A percentile compares a stretch with the other conserved stretches of the same genome.
phyloP scores from a whole-genome alignment of 2,329 filamentous ascomycete species.

The Coniochaeta sp. region DNA sequence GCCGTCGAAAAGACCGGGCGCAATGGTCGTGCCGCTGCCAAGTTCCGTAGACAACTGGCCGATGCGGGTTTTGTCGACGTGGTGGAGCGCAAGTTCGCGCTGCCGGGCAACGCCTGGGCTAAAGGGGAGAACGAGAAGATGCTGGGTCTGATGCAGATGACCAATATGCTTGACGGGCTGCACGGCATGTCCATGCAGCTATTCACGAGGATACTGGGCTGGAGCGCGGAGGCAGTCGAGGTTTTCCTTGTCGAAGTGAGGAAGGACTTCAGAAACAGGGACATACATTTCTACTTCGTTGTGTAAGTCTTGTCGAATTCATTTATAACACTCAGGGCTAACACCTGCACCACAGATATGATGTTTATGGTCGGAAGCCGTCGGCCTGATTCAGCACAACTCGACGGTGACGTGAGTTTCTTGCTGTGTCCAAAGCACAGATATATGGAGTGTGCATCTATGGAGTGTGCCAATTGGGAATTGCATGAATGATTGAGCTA shows the following conservation, averaged over 20 bases:
- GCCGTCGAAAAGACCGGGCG: not conserved
- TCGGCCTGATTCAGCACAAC: not conserved
- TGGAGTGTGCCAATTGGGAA: too few relatives aligned
- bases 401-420: too few relatives aligned
- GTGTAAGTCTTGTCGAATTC: not conserved
- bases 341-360: not conserved
- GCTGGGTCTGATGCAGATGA: conserved; percentile 14
- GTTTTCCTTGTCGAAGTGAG: conserved; percentile 5
- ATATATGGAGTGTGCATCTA: conserved; percentile 12
- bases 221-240: conserved; percentile 5
- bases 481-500: too few relatives aligned
- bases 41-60: conserved; percentile 11
- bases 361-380: not conserved
- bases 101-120: conserved; percentile 13
- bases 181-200: conserved; percentile 15
- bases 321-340: not conserved
- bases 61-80: conserved; percentile 13
- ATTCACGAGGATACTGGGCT: conserved; percentile 11
- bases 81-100: conserved; percentile 9
- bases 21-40: not conserved
- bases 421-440: not conserved
- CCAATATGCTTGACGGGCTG: conserved; percentile 14
- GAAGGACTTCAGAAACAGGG: conserved; percentile 4
- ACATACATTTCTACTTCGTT: conserved; percentile 5
- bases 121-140: conserved; percentile 14